Conservation (phyloP, 2,329 filamentous ascomycete genomes). For the Sporothrix variecibatus region DNA sequence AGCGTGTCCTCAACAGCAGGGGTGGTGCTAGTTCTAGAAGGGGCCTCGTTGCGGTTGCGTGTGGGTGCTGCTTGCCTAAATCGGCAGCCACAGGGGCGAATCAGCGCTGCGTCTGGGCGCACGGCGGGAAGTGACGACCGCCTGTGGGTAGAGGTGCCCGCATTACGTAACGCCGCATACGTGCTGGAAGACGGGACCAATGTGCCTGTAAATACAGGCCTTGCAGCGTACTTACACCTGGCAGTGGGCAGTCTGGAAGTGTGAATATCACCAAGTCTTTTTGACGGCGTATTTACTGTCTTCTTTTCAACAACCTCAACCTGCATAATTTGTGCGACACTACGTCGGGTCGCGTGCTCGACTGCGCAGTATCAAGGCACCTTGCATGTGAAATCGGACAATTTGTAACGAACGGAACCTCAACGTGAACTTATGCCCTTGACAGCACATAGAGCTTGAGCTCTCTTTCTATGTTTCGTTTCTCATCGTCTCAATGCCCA, state of each 20-base stretch:
- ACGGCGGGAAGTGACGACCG: neutral
- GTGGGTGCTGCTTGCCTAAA: slow-evolving; percentile 14
- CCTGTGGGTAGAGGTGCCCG: neutral
- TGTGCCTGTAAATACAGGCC: neutral
- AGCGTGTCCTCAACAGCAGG: slow-evolving; percentile 4
- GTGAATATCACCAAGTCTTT: neutral
- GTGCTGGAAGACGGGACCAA: neutral
- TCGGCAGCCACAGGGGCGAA: slow-evolving; percentile 10
- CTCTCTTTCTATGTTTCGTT: neutral
- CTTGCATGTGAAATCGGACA: neutral
- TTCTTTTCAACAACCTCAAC: neutral
- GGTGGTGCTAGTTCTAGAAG: slow-evolving; percentile 8
- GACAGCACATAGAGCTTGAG: neutral
- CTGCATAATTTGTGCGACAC: neutral
- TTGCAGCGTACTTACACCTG: neutral
- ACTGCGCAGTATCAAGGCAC: neutral
- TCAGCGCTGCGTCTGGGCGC: slow-evolving; percentile 17
- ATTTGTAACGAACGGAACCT: neutral
- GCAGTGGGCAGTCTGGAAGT: neutral
- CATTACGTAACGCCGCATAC: slow-evolving; percentile 13
- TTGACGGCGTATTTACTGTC: neutral
- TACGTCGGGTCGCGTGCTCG: slow-evolving; percentile 1
- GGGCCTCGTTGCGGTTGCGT: neutral
- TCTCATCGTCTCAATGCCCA: neutral
- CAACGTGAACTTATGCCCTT: neutral